These are phyloP conservation scores for Aspergillus fructus DNA, from an alignment of 2,329 filamentous ascomycete species.

Conservation along the genomic window DNA sequence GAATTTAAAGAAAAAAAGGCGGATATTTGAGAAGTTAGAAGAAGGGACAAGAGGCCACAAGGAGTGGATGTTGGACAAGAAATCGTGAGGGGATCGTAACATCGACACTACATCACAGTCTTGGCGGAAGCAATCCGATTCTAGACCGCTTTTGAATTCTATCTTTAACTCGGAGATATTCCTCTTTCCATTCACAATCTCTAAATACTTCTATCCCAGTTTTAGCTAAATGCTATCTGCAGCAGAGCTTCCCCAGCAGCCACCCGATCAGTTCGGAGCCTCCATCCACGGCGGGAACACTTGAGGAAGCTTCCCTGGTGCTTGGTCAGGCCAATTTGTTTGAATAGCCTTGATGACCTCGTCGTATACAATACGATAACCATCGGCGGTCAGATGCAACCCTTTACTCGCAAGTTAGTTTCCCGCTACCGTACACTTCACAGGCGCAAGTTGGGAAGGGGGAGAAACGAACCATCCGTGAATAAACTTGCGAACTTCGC, in stretches of 20 bases:
- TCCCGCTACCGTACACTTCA: no score
- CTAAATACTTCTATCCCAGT: not conserved
- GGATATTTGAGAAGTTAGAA: not conserved
- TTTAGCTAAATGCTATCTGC: not conserved
- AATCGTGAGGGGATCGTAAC: conserved; percentile 17
- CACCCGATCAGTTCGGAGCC: conserved; percentile 34
- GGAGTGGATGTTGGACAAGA: conserved; percentile 11
- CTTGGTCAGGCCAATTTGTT: conserved; percentile 54
- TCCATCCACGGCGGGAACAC: conserved; percentile 56
- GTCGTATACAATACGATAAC: conserved; percentile 57
- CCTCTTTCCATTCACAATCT: not conserved
- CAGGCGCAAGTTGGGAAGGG: no score
- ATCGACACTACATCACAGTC: conserved; percentile 10
- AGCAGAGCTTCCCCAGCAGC: not conserved
- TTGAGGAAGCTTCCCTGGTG: conserved; percentile 52
- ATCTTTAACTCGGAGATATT: not conserved
- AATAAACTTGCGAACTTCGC: conserved; percentile 54
- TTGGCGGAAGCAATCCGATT: conserved; percentile 7
- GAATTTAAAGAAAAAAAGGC: not conserved
- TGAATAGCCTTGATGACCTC: conserved; percentile 54
- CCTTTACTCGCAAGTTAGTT: conserved; percentile 22
- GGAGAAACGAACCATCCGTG: conserved; percentile 53
- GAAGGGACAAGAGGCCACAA: not conserved
- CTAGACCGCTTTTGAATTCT: conserved; percentile 15
- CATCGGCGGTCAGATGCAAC: conserved; percentile 58